Base-by-base conservation (phyloP, 116 monocot genomes). In the Papilionanthe hybrid region DNA sequence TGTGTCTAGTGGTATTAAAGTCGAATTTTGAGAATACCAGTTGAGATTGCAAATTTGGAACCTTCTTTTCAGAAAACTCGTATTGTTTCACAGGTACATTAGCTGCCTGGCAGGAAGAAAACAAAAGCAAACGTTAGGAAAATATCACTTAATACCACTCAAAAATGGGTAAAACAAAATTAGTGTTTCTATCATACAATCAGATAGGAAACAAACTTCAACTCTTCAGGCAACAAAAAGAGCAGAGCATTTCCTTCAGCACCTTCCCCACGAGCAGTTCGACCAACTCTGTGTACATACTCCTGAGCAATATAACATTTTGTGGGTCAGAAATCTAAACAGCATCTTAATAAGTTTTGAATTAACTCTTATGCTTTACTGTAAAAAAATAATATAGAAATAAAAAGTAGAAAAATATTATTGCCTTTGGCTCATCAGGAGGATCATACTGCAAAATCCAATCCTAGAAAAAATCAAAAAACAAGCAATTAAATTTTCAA, bases 401-500 rank as follows among this genome's bases (percentile, higher is more conserved):
- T 29, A 12, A 68, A 32, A 63, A 25, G 23, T 27, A 65, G 23
- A 65, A 56, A 20, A 20, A 58, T 66, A 0, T 44, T 1, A 25
- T 49, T 56, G 92, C 96, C 97, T 97, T 97, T 74, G 94, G 97
- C 78, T 97, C 97, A 83, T 97, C 97, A 15, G 97, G 97, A 78
- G 97, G 97, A 85, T 97, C 97, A 79, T 94, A 97, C 78, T 97
- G 97, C 42, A 97, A 84, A 84, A 97, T 97, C 89, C 88, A 97
- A 74, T 97, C 97, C 96, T 96, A 71, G 18, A 56, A 7, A 66
- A 50, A 37, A 37, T 37, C 1, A 37, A 37, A 55, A 53, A 53
- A 17, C 29, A 6, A 81, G 60, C 37, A 79, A 48, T 10, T 28
- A 75, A 30, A 66, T 27, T 19, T 23, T 65, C 65, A 75, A 44